These are phyloP conservation scores for Geum urbanum DNA, from an alignment of 306 rosid genomes.

Conservation along the genomic window DNA sequence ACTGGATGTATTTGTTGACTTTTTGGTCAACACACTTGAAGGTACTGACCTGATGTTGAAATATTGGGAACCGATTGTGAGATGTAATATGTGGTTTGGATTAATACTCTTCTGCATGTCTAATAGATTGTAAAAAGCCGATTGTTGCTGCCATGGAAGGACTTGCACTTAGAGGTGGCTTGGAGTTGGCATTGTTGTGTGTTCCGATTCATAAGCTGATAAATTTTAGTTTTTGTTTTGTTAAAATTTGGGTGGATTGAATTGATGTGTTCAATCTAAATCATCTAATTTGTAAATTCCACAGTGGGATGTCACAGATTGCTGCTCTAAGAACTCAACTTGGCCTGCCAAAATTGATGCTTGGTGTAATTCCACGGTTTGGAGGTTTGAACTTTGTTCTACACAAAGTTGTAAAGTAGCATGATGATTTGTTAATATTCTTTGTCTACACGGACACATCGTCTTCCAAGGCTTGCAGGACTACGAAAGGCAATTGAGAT, in stretches of 20 bases:
- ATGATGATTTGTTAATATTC: conserved; percentile 22
- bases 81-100: too few species aligned
- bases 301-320: conserved; percentile 82
- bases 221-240: not conserved
- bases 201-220: conserved; percentile 13
- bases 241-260: not conserved
- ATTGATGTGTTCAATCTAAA: conserved; percentile 11
- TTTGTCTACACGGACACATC: conserved; percentile 75
- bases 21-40: too few species aligned
- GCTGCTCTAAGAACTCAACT: conserved; percentile 79
- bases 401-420: conserved; percentile 11
- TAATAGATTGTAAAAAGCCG: conserved; percentile 77
- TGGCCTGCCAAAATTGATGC: conserved; percentile 88
- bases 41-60: too few species aligned
- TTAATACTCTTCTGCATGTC: too few species aligned
- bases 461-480: conserved; percentile 96
- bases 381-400: conserved; percentile 63
- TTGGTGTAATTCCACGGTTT: conserved; percentile 90
- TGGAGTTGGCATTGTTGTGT: conserved; percentile 91
- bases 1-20: too few species aligned
- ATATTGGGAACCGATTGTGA: too few species aligned
- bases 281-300: conserved; percentile 13
- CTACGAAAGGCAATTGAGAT: conserved; percentile 75
- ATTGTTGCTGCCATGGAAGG: conserved; percentile 89
- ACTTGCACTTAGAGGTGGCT: conserved; percentile 98